These are phyloP conservation scores for Darksidea phi DNA, from an alignment of 495 filamentous ascomycete genomes.

Conservation along the genomic window DNA sequence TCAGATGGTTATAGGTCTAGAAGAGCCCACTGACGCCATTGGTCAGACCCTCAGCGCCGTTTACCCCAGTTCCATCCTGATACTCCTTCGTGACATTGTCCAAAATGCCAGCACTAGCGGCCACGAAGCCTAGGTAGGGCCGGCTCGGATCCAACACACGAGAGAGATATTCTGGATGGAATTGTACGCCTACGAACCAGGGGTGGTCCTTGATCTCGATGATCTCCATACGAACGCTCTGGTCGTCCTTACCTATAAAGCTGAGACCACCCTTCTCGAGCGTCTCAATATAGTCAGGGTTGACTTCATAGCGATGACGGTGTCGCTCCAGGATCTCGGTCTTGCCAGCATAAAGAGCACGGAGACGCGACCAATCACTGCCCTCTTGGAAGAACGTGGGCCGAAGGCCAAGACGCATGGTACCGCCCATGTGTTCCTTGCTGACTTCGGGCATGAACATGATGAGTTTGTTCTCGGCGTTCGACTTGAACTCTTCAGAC, in stretches of 20 bases:
- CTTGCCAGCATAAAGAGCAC: conserved; percentile 67
- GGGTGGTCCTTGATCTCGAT: conserved; percentile 86
- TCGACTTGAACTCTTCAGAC: conserved; percentile 60
- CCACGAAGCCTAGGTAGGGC: conserved; percentile 84
- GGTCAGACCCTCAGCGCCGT: conserved; percentile 11
- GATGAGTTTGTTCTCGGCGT: conserved; percentile 61
- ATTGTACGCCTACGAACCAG: conserved; percentile 88
- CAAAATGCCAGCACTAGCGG: conserved; percentile 53
- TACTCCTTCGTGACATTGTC: conserved; percentile 26
- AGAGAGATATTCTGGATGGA: conserved; percentile 79
- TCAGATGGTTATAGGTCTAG: not conserved
- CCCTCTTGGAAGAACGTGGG: conserved; percentile 72
- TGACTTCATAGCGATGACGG: conserved; percentile 75
- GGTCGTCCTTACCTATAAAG: conserved; percentile 78
- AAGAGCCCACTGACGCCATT: conserved; percentile 22
- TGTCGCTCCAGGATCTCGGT: conserved; percentile 59
- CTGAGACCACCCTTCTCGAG: conserved; percentile 59
- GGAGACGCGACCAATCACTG: conserved; percentile 77
- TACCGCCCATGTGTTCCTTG: conserved; percentile 74
- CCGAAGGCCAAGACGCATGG: conserved; percentile 84
- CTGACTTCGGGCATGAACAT: conserved; percentile 91
- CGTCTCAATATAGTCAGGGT: conserved; percentile 61
- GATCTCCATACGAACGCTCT: conserved; percentile 84
- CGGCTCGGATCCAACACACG: conserved; percentile 72
- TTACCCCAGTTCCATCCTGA: conserved; percentile 4